Base-by-base conservation (phyloP, 208 protist species). In the Tritrichomonas foetus region DNA sequence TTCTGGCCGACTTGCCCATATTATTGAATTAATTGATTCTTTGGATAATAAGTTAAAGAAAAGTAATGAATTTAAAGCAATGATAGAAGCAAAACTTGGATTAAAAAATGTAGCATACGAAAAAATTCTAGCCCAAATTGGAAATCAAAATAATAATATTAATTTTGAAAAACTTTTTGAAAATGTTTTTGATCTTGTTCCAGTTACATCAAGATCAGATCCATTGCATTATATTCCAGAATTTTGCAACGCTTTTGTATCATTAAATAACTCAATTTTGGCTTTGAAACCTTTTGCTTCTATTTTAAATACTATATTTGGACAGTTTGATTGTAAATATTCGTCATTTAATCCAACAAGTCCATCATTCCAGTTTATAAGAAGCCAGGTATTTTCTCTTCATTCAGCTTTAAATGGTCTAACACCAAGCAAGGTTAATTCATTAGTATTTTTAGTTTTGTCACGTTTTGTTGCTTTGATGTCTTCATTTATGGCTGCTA, bases 261-360 rank as follows among this genome's bases (percentile, higher is more conserved):
- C 33, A 36, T 44, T 78, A 16, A 36, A 78, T 20, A 78, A 78
- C 20, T 39, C 69, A 78, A 44, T 78, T 27, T 14, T 78, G 3
- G 22, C 69, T 27, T 78, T 78, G 69, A 78, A 78, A 78, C 74
- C 74, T 11, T 82, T 82, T 50, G 74, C 74, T 30, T 82, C 41
- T 20, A 82, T 82, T 27, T 27, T 82, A 11, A 82, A 82, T 41
- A 47, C 44, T 8, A 82, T 82, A 11, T 82, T 82, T 41, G 50
- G 33, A 50, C 27, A 82, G 3, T 82, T 82, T 25, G 74, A 82
- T 16, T 82, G 74, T 41, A 30, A 82, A 50, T 82, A n/a, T 30
- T 49, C 33, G 8, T 47, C 33, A 3, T 82, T 82, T 25, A 39
- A 82, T 50, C 74, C 74, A 30, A 50, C 33, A 27, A 50, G 39